Evolutionary conservation across 169 alveolate genomes (phyloP).

Genomic region (Cryptosporidium andersoni): DNA sequence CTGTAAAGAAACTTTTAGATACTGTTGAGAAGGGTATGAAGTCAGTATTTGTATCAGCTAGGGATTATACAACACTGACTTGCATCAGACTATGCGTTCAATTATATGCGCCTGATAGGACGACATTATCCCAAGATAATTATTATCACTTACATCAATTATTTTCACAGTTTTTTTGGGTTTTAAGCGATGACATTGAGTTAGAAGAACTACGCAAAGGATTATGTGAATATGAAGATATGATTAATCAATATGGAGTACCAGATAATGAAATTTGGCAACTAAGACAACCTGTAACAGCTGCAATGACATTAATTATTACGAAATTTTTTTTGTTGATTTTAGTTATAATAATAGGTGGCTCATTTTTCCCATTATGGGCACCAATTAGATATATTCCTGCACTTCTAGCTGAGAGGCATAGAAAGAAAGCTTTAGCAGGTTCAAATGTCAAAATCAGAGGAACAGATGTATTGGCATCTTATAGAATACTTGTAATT

Average conservation of each 20-base stretch:
- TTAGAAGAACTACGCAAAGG: constrained; percentile 79
- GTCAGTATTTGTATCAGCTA: constrained; percentile 69
- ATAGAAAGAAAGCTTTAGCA: constrained; percentile 82
- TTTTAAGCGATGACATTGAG: constrained; percentile 78
- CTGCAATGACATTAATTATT: constrained; percentile 11
- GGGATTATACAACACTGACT: constrained; percentile 56
- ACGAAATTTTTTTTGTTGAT: constrained; percentile 48
- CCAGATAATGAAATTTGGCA: constrained; percentile 90
- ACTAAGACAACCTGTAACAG: constrained; percentile 82
- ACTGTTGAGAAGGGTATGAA: constrained; percentile 68
- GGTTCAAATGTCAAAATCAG: constrained; percentile 84
- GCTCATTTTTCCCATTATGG: constrained; percentile 88
- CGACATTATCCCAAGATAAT: constrained; percentile 82
- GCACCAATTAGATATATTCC: constrained; percentile 85
- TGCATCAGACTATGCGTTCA: constrained; percentile 65
- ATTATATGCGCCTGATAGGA: constrained; percentile 88
- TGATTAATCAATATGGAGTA: constrained; percentile 78
- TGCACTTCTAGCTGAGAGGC: constrained; percentile 84
- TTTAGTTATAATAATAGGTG: constrained; percentile 74
- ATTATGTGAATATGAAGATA: constrained; percentile 81
- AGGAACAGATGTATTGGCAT: constrained; percentile 88
- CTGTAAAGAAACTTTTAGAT: constrained; percentile 30
- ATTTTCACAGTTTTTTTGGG: constrained; percentile 83
- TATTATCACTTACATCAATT: constrained; percentile 81
- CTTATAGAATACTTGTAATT: constrained; percentile 87